phyloP scores from a whole-genome alignment of 805 yeast species.

The Hanseniaspora thailandica region DNA sequence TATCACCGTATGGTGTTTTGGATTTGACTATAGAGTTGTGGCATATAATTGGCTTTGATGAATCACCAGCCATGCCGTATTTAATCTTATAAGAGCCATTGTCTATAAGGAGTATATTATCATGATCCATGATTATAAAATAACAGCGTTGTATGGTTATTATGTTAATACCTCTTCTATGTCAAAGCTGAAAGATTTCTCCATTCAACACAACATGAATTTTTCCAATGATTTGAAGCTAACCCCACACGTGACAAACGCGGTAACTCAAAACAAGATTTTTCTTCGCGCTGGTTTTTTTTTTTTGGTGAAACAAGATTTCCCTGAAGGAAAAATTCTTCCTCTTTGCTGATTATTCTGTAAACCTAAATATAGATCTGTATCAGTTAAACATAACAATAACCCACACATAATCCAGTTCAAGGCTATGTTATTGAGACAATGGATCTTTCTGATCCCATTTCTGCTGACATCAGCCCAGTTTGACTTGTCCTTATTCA shows the following conservation, averaged over 20 bases:
- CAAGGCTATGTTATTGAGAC: not conserved
- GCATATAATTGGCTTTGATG: constrained; percentile 37
- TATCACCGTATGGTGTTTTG: constrained; percentile 55
- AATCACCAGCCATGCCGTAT: constrained; percentile 37
- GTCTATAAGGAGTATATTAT: constrained; percentile 48
- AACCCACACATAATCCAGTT: not conserved
- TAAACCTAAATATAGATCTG: too few relatives aligned
- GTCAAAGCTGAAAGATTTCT: not conserved
- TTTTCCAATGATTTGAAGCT: too few relatives aligned
- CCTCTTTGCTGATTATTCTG: too few relatives aligned
- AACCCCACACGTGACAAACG: not conserved
- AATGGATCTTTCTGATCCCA: not conserved
- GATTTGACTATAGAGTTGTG: constrained; percentile 56
- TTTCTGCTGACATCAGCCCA: not conserved
- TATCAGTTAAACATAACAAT: too few relatives aligned
- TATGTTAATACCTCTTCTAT: too few relatives aligned
- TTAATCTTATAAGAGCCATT: constrained; percentile 84
- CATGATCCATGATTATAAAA: not conserved
- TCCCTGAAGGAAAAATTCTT: not conserved
- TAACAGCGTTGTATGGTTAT: not conserved
- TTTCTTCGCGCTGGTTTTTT: not conserved
- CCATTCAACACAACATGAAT: too few relatives aligned
- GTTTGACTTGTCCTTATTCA: constrained; percentile 90
- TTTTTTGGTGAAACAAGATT: not conserved
- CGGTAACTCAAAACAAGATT: too few relatives aligned